These are phyloP conservation scores for Pyrus pyrifolia DNA, from an alignment of 306 rosid genomes.

Conservation along the genomic window DNA sequence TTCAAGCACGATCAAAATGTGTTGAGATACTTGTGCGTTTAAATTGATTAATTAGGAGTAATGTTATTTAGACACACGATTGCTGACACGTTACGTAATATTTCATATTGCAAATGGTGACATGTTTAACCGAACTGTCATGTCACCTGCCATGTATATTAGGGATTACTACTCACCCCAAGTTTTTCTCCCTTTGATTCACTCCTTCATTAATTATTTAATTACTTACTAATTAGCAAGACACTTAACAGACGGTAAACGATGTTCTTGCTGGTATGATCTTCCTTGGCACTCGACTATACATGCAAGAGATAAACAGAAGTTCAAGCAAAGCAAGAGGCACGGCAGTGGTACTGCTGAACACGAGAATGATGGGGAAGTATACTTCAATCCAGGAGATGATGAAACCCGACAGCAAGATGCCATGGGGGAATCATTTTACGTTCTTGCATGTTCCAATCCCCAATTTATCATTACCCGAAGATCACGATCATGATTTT, in stretches of 20 bases:
- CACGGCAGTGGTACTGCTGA: slow-evolving; percentile 37
- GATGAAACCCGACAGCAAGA: slow-evolving; percentile 16
- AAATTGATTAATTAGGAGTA: too few relatives aligned
- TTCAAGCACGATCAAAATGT: too few relatives aligned
- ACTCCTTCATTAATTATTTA: neutral
- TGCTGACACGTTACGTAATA: too few relatives aligned
- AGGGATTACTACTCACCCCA: neutral
- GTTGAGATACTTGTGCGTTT: neutral
- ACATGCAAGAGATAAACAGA: slow-evolving; percentile 29
- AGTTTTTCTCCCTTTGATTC: neutral
- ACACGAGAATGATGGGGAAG: slow-evolving; percentile 26
- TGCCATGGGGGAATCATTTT: slow-evolving; percentile 48
- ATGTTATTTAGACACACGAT: too few relatives aligned
- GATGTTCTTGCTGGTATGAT: slow-evolving; percentile 40
- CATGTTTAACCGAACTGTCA: neutral
- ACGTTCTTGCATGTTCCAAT: slow-evolving; percentile 35
- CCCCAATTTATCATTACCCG: slow-evolving; percentile 19
- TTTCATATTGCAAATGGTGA: neutral
- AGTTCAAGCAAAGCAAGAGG: slow-evolving; percentile 23
- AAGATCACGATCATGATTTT: neutral
- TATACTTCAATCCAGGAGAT: slow-evolving; percentile 44
- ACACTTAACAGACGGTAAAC: slow-evolving; percentile 21
- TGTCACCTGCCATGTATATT: neutral
- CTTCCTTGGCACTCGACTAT: slow-evolving; percentile 38
- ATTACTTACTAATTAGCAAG: neutral